Evolutionary conservation across 176 grass and related monocot genomes (phyloP), one percentile per base, ranked within the genome.

Genomic region (Musa schizocarpa): DNA sequence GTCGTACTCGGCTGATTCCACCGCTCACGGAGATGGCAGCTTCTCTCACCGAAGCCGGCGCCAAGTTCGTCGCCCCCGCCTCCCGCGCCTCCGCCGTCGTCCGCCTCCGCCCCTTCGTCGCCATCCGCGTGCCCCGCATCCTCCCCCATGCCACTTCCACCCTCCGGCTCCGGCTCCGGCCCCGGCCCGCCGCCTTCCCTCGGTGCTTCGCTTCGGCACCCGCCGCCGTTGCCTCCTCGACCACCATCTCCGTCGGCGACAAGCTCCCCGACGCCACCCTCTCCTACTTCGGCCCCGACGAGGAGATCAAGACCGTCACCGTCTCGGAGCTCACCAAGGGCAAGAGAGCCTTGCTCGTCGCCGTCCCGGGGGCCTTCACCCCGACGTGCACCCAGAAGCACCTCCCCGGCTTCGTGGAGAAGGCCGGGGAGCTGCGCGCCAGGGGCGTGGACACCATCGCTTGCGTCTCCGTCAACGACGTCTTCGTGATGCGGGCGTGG

Each of bases 361-460:
- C 87, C 0, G 89, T 96, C 0, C 89, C 87, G 0, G 89, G 93
- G 68, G 93, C 93, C 3, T 96, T 96, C 85, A 92, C 85, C 7
- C 93, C 89, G n/a, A 92, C 87, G 63, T 96, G 89, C 83, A 88
- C 87, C 1, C 87, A 88, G 87, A 92, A 92, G 81, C 93, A 96
- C 87, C 53, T 96, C 49, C 93, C 87, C 1, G 89, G 89, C 17
- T 96, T 90, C 80, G 85, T 88, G 23, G 93, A 84, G 74, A 92
- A 74, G 79, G 87, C 93, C 22, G 80, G 34, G 22, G 93, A 90
- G 81, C 80, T 96, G 73, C 79, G 84, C 64, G 82, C 86, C 55
- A 92, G 81, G 79, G 93, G 93, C 14, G 85, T 96, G 7, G 85
- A 90, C 80, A 9, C 82, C 81, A 81, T 96, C 1, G 93, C 87